Percentiles rank a stretch among this genome's conserved stretches.
These are phyloP conservation scores for Rhododendron simsii DNA, from an alignment of 148 eudicot species.

Conservation along the genomic window DNA sequence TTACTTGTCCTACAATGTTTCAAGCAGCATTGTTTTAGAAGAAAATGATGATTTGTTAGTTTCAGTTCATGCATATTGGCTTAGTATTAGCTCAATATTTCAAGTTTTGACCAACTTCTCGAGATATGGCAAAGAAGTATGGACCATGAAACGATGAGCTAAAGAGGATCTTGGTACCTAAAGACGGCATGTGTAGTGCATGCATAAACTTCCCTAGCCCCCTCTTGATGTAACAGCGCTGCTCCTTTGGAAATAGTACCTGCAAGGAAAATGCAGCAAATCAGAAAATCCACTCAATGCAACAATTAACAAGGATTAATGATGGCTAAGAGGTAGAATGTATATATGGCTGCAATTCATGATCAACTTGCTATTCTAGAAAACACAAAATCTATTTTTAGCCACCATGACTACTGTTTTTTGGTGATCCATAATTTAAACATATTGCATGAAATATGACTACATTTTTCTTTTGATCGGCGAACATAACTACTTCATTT, in stretches of 20 bases:
- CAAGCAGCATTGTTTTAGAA: neutral
- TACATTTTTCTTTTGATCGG: neutral
- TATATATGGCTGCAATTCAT: neutral
- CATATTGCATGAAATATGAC: neutral
- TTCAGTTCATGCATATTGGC: neutral
- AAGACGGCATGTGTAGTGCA: conserved; percentile 72
- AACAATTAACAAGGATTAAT: neutral
- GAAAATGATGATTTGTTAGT: neutral
- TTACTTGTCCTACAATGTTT: neutral
- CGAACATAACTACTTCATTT: neutral
- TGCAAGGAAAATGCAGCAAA: conserved; percentile 15
- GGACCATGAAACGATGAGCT: conserved; percentile 2
- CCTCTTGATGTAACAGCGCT: conserved; percentile 55
- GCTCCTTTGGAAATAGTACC: conserved; percentile 74
- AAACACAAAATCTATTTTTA: neutral
- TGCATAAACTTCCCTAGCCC: conserved; percentile 73
- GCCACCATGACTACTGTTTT: neutral
- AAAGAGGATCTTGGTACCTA: conserved; percentile 31
- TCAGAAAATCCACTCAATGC: neutral
- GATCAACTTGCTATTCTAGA: neutral
- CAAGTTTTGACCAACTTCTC: neutral
- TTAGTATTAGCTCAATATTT: neutral
- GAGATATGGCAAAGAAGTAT: neutral
- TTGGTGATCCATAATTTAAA: neutral
- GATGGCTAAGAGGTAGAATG: neutral